Evolutionary conservation across 1,284 basidiomycete species (phyloP).

Genomic region (Moniliophthora roreri): DNA sequence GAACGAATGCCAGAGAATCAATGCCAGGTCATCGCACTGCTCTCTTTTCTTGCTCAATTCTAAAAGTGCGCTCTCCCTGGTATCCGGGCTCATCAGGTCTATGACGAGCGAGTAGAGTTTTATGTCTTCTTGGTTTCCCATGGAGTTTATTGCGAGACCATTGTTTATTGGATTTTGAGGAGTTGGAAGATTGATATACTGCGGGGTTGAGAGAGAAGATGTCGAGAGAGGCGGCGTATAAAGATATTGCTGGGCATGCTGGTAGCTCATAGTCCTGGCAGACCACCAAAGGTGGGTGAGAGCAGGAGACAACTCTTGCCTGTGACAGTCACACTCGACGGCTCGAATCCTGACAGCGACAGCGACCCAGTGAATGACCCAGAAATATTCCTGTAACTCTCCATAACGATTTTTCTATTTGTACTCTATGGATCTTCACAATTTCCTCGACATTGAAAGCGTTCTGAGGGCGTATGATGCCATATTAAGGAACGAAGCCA

Average conservation of each 20-base stretch:
- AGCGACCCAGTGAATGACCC: too few relatives aligned
- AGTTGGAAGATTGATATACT: too few relatives aligned
- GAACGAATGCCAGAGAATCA: conserved; percentile 99
- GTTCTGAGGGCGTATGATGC: conserved; percentile 12
- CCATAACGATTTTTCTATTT: neutral
- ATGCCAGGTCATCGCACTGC: conserved; percentile 97
- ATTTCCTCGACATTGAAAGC: conserved; percentile 9
- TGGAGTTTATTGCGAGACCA: neutral
- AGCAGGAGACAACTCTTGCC: too few relatives aligned
- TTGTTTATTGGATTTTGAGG: neutral
- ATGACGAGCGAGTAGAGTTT: conserved; percentile 85
- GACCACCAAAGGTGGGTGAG: too few relatives aligned
- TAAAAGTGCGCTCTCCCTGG: conserved; percentile 85
- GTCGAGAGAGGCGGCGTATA: neutral
- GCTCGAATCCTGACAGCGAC: too few relatives aligned
- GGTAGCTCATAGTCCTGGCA: too few relatives aligned
- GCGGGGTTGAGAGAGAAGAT: neutral
- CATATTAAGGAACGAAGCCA: conserved; percentile 3
- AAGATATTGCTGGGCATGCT: too few relatives aligned
- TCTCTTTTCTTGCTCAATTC: conserved; percentile 99
- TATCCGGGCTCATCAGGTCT: conserved; percentile 76
- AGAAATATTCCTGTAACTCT: neutral
- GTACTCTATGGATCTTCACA: conserved; percentile 8
- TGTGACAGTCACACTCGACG: too few relatives aligned
- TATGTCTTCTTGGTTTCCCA: conserved; percentile 57